Base-by-base conservation (phyloP, 345 rosid genomes). In the Excoecaria agallocha region DNA sequence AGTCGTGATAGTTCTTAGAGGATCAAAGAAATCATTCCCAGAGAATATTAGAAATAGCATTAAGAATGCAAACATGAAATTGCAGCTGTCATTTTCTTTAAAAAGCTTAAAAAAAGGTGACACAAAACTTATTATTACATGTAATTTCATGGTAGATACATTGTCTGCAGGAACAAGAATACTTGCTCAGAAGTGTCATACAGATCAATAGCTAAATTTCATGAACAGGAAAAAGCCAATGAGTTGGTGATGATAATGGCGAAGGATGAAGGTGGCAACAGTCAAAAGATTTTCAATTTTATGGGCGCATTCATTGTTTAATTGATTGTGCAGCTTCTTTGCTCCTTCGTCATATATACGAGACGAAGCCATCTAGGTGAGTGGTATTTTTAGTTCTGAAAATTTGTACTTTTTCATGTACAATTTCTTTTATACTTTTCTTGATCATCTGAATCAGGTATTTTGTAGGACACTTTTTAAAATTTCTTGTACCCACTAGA, bases 151-250 rank as follows among this genome's bases (percentile, higher is more conserved):
- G 58, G 84, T 80, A 17, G 77, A 80, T 9, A 66, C 30, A 25
- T 57, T 85, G 69, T 64, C 60, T 6, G 41, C 35, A 71, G 77
- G 73, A 25, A 70, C 65, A 13, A 61, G 22, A 3, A 30, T 82
- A 55, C 59, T 77, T 38, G 77, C 78, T 30, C 82, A 81, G 63
- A 10, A 72, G 45, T 83, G 88, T 72, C 57, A 66, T n/a, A 77
- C 76, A 37, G 9, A 79, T n/a, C 77, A 63, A 70, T 65, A 65
- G 62, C 22, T 1, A 41, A 12, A 6, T 3, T 16, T 19, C 16
- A 25, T 5, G 12, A 60, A 11, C 16, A 35, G 35, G 66, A 15
- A 61, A 35, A 30, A 30, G 66, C 37, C 30, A 30, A 0, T 30
- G 30, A 25, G 10, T 20, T 16, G 0, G 16, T 49, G 35, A 17